Evolutionary conservation across 2,329 filamentous ascomycete species (phyloP).

Genomic region (Fusarium circinatum): DNA sequence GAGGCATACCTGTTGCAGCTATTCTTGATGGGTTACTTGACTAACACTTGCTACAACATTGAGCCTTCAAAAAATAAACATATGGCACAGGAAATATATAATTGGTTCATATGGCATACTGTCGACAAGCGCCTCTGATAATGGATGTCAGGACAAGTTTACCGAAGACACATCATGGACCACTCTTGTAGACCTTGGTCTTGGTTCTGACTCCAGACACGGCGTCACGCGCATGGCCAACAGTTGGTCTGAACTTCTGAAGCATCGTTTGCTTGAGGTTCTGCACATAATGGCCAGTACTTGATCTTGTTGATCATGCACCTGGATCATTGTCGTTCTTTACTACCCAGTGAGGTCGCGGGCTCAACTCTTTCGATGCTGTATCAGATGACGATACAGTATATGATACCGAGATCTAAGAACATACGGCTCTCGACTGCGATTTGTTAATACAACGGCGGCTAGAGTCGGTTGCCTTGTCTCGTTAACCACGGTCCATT

Average conservation of each 20-base stretch:
- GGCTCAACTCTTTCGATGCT: background rate
- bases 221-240: background rate
- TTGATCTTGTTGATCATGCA: background rate
- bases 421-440: background rate
- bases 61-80: background rate
- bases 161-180: background rate
- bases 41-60: background rate
- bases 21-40: background rate
- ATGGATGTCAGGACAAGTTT: background rate
- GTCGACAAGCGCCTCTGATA: background rate
- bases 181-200: background rate
- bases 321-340: background rate
- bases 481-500: background rate
- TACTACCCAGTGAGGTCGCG: background rate
- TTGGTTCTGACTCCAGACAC: background rate
- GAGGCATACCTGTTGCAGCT: conserved; percentile 26
- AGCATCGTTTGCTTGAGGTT: conserved; percentile 4
- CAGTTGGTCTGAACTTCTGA: background rate
- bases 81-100: background rate
- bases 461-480: background rate
- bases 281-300: background rate
- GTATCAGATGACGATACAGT: background rate
- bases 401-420: background rate
- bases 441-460: background rate
- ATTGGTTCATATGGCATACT: conserved; percentile 4